Evolutionary conservation across 31 red algal species (phyloP).

Genomic region (Odonthalia washingtoniensis): DNA sequence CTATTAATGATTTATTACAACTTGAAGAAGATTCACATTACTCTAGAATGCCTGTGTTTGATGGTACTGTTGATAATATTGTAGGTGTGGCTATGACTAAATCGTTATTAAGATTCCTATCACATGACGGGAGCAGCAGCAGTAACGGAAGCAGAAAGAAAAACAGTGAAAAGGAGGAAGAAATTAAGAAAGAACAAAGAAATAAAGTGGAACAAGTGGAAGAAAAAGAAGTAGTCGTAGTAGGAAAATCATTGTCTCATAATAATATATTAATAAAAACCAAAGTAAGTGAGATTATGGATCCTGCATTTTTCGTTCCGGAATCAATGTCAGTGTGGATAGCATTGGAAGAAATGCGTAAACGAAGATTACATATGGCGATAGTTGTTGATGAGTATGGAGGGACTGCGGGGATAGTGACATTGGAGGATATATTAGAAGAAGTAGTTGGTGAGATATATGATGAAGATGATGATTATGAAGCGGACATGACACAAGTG

Average conservation of each 20-base stretch:
- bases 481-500: conserved; percentile 76
- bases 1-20: conserved; percentile 66
- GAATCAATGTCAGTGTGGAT: conserved; percentile 95
- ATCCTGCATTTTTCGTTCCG: conserved; percentile 91
- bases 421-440: conserved; percentile 98
- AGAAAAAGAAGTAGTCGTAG: too few species aligned
- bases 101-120: conserved; percentile 79
- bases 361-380: conserved; percentile 90
- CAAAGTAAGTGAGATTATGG: conserved; percentile 80
- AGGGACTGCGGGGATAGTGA: conserved; percentile 95
- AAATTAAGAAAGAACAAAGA: too few species aligned
- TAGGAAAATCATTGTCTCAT: conserved; percentile 34
- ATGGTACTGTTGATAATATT: conserved; percentile 92
- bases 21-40: conserved; percentile 86
- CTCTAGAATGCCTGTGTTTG: conserved; percentile 90
- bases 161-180: too few species aligned
- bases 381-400: conserved; percentile 99
- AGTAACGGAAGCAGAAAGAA: too few species aligned
- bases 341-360: conserved; percentile 93
- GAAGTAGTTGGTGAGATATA: conserved; percentile 99
- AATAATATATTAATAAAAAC: conserved; percentile 29
- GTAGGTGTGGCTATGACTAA: conserved; percentile 89
- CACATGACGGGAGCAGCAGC: conserved; percentile 28
- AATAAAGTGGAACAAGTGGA: too few species aligned
- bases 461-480: conserved; percentile 97